A percentile compares a stretch with the other conserved stretches of the same genome.
Conservation (phyloP, 192 early-diverging fungal genomes). For the Lunasporangiospora selenospora region DNA sequence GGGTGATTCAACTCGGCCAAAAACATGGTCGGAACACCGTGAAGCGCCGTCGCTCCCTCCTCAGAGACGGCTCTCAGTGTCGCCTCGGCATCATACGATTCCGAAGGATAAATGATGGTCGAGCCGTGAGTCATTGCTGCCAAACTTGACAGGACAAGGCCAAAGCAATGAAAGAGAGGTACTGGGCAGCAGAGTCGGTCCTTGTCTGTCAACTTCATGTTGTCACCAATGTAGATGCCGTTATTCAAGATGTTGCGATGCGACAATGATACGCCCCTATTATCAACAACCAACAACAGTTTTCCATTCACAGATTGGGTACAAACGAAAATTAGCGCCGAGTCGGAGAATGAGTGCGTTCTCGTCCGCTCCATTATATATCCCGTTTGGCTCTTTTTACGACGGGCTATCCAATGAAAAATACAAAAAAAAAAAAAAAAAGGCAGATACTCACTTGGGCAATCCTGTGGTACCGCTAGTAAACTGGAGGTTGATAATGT, state of each 20-base stretch:
- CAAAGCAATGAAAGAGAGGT: conserved; percentile 64
- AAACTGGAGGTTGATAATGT: conserved; percentile 59
- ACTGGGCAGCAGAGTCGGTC: conserved; percentile 55
- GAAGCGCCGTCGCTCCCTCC: conserved; percentile 49
- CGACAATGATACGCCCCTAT: conserved; percentile 45
- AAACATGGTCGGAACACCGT: conserved; percentile 57
- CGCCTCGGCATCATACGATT: conserved; percentile 50
- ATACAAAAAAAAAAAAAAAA: neutral
- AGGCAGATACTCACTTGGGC: conserved; percentile 42
- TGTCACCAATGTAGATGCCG: conserved; percentile 47
- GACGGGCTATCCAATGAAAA: no score
- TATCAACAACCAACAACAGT: no score
- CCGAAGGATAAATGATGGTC: conserved; percentile 48
- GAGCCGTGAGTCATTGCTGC: conserved; percentile 54
- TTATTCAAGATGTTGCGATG: conserved; percentile 60
- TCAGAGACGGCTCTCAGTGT: conserved; percentile 46
- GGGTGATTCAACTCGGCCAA: conserved; percentile 51
- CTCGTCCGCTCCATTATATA: no score
- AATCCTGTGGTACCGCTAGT: conserved; percentile 60
- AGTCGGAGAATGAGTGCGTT: neutral
- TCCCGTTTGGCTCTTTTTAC: neutral
- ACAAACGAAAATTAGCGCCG: neutral
- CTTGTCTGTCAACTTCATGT: conserved; percentile 42
- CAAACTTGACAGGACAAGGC: conserved; percentile 53
- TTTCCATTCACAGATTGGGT: no score